A percentile compares a stretch with the other conserved stretches of the same genome.
phyloP scores from a whole-genome alignment of 805 yeast genomes.

The Candida morakotiae region DNA sequence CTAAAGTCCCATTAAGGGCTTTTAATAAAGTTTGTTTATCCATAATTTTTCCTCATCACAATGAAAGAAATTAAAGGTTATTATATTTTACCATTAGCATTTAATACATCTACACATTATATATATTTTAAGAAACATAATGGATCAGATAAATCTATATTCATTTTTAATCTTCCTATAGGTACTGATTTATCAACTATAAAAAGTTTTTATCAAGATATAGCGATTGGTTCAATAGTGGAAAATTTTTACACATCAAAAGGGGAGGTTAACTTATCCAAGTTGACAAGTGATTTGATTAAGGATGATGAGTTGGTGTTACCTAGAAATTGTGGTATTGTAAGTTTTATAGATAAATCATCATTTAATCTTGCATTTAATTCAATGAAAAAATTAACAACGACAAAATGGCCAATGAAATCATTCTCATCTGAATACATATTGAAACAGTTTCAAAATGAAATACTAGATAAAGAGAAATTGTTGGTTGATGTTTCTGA shows the following conservation, averaged over 20 bases:
- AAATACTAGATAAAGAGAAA: constrained; percentile 45
- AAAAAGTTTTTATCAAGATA: constrained; percentile 52
- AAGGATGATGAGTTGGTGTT: constrained; percentile 26
- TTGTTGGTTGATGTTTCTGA: constrained; percentile 55
- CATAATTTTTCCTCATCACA: constrained; percentile 20
- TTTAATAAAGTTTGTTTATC: constrained; percentile 48
- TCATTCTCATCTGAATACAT: constrained; percentile 36
- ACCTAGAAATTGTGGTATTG: constrained; percentile 71
- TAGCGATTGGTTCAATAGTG: constrained; percentile 63
- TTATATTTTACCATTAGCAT: constrained; percentile 44
- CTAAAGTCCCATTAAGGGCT: constrained; percentile 52
- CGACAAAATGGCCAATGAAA: constrained; percentile 35
- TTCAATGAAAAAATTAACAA: constrained; percentile 51
- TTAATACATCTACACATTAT: constrained; percentile 49
- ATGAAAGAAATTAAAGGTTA: constrained; percentile 55
- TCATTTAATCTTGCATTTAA: constrained; percentile 61
- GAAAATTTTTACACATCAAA: constrained; percentile 39
- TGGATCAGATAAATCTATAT: constrained; percentile 54
- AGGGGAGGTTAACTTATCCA: constrained; percentile 47
- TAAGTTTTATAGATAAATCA: constrained; percentile 70
- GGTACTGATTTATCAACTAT: constrained; percentile 49
- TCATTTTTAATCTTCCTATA: constrained; percentile 73
- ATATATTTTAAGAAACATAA: constrained; percentile 65
- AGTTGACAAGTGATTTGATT: constrained; percentile 55
- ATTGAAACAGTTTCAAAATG: constrained; percentile 26